phyloP scores from a whole-genome alignment of 495 filamentous ascomycete species.

The Glonium stellatum region DNA sequence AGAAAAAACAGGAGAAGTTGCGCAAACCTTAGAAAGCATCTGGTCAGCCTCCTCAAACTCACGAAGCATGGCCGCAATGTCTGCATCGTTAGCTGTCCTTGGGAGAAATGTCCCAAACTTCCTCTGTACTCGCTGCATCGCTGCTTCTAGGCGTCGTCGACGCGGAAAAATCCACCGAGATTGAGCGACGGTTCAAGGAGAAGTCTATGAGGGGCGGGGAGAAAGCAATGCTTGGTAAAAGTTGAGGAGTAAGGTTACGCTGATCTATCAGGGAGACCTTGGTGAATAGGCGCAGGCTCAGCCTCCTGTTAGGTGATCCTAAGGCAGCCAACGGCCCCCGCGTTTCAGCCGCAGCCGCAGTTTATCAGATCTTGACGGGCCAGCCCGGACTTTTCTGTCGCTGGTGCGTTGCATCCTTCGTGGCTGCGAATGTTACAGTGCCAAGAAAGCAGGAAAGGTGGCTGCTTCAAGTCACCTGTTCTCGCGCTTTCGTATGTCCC shows the following conservation, averaged over 20 bases:
- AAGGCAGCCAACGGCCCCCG: conserved; percentile 14
- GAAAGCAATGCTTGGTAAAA: not conserved
- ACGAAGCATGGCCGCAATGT: conserved; percentile 66
- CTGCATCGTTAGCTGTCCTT: conserved; percentile 66
- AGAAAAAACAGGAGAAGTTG: conserved; percentile 1
- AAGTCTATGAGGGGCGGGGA: not conserved
- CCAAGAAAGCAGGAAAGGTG: too few relatives aligned
- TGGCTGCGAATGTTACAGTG: not conserved
- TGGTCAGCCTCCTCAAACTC: conserved; percentile 83
- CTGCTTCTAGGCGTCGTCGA: conserved; percentile 24
- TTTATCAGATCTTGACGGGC: not conserved
- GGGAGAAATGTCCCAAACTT: conserved; percentile 66
- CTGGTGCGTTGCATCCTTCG: not conserved
- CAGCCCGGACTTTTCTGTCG: not conserved
- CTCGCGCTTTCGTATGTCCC: too few relatives aligned
- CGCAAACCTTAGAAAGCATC: conserved; percentile 59
- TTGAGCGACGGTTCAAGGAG: not conserved
- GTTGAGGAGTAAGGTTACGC: not conserved
- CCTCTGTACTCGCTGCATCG: conserved; percentile 75
- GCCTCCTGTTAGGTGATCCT: not conserved
- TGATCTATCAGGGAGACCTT: conserved; percentile 8
- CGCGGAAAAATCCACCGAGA: not conserved
- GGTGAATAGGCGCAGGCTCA: conserved; percentile 4
- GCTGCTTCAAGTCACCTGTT: too few relatives aligned
- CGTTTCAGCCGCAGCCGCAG: conserved; percentile 12